Evolutionary conservation across 1,284 basidiomycete species (phyloP).

Genomic region (Ganoderma meredithae): DNA sequence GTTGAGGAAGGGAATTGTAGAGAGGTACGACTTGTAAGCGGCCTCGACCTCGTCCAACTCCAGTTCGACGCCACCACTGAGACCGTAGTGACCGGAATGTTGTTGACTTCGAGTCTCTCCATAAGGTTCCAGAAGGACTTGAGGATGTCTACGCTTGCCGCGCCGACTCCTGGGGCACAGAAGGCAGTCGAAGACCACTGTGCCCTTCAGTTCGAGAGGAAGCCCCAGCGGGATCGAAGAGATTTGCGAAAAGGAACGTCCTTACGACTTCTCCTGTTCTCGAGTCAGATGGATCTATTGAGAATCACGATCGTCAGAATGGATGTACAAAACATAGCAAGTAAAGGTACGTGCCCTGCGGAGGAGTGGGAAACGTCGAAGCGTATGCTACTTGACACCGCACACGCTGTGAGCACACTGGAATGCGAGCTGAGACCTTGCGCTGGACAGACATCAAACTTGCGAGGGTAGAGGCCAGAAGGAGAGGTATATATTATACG

Average conservation of each 20-base stretch:
- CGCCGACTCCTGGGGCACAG: conserved; percentile 77
- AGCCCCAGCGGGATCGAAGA: conserved; percentile 72
- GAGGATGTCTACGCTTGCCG: conserved; percentile 80
- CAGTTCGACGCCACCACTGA: conserved; percentile 64
- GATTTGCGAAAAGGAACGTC: too few relatives aligned
- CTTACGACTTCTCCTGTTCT: too few relatives aligned
- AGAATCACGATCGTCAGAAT: too few relatives aligned
- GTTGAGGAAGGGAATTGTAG: conserved; percentile 88
- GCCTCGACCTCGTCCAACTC: conserved; percentile 91
- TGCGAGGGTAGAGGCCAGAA: neutral
- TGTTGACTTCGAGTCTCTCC: conserved; percentile 88
- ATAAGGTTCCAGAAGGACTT: conserved; percentile 83
- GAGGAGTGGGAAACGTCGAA: too few relatives aligned
- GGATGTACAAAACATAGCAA: too few relatives aligned
- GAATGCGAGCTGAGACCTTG: neutral
- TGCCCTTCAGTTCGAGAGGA: conserved; percentile 92
- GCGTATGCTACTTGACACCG: too few relatives aligned
- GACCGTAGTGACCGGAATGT: conserved; percentile 59
- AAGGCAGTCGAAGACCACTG: conserved; percentile 83
- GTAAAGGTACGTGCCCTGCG: too few relatives aligned
- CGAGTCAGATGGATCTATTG: too few relatives aligned
- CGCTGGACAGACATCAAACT: neutral
- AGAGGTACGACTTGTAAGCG: conserved; percentile 80
- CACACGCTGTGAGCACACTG: too few relatives aligned
- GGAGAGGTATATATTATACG: conserved; percentile 16